phyloP scores from a whole-genome alignment of 345 rosid species.

The Luvunga scandens region DNA sequence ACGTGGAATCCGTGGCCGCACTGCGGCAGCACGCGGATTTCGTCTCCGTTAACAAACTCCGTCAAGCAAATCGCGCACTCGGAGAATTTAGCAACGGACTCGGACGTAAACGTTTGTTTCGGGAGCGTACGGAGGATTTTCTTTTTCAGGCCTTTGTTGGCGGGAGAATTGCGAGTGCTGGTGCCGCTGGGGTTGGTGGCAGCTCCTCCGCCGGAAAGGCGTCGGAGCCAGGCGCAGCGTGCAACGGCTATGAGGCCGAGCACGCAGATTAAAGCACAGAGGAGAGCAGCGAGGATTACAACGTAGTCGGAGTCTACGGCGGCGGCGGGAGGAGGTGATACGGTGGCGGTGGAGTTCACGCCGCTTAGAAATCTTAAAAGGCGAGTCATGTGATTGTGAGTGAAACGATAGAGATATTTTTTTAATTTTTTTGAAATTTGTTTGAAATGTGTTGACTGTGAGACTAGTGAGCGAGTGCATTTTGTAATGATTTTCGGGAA shows the following conservation, averaged over 20 bases:
- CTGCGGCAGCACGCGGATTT: constrained; percentile 79
- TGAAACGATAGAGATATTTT: constrained; percentile 14
- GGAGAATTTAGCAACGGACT: constrained; percentile 38
- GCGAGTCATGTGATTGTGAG: constrained; percentile 66
- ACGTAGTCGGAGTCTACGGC: constrained; percentile 67
- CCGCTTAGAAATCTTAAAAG: constrained; percentile 46
- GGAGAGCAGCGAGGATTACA: constrained; percentile 78
- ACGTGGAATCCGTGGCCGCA: constrained; percentile 92
- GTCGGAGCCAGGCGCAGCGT: constrained; percentile 91
- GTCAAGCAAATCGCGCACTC: constrained; percentile 82
- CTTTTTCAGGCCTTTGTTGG: constrained; percentile 82
- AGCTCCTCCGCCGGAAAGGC: constrained; percentile 35
- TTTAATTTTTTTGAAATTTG: neutral
- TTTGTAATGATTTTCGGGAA: neutral
- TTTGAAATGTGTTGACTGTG: neutral
- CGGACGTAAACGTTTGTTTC: constrained; percentile 51
- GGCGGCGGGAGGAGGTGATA: constrained; percentile 21
- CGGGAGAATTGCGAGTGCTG: constrained; percentile 36
- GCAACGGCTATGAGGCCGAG: constrained; percentile 84
- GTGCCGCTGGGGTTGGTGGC: constrained; percentile 3
- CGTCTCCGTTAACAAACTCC: constrained; percentile 74
- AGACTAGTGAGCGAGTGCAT: neutral
- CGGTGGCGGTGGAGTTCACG: constrained; percentile 35
- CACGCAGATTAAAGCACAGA: constrained; percentile 81
- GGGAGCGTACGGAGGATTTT: constrained; percentile 80